phyloP scores from a whole-genome alignment of 805 yeast genomes.

The Candida succiphila region DNA sequence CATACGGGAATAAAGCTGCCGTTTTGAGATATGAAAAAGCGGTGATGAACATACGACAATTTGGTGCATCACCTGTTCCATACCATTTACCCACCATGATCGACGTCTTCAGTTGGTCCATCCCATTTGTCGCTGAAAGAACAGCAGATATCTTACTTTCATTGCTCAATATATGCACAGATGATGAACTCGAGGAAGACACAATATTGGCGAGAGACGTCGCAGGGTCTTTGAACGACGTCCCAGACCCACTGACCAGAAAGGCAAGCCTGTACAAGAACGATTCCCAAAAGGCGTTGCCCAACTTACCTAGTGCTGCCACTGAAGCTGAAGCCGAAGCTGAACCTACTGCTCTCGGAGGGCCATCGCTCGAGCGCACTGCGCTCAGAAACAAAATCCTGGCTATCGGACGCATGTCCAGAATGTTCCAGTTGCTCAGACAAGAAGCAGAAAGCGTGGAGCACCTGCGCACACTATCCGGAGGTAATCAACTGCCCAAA shows the following conservation, averaged over 20 bases:
- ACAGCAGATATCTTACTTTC: constrained; percentile 89
- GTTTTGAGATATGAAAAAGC: constrained; percentile 84
- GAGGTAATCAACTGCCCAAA: constrained; percentile 66
- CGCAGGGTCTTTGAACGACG: constrained; percentile 21
- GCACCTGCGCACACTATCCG: constrained; percentile 62
- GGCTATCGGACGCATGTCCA: constrained; percentile 92
- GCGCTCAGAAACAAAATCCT: constrained; percentile 76
- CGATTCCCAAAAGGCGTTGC: neutral
- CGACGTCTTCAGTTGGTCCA: constrained; percentile 96
- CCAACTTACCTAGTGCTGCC: neutral
- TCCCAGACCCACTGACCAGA: constrained; percentile 2
- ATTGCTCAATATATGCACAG: constrained; percentile 87
- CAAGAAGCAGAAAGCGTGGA: constrained; percentile 85
- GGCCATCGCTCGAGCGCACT: constrained; percentile 21
- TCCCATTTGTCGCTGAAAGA: constrained; percentile 95
- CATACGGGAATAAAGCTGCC: constrained; percentile 92
- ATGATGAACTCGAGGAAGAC: constrained; percentile 82
- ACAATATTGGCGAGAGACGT: constrained; percentile 39
- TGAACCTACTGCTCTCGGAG: constrained; percentile 2
- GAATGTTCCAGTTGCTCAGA: constrained; percentile 85
- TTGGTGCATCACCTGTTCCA: constrained; percentile 89
- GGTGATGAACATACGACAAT: constrained; percentile 92
- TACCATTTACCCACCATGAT: constrained; percentile 94
- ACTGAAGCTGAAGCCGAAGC: neutral
- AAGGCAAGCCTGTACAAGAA: neutral